A percentile compares a stretch with the other conserved stretches of the same genome.
phyloP scores from a whole-genome alignment of 2,329 filamentous ascomycete genomes.

The Epichloe coenophiala region DNA sequence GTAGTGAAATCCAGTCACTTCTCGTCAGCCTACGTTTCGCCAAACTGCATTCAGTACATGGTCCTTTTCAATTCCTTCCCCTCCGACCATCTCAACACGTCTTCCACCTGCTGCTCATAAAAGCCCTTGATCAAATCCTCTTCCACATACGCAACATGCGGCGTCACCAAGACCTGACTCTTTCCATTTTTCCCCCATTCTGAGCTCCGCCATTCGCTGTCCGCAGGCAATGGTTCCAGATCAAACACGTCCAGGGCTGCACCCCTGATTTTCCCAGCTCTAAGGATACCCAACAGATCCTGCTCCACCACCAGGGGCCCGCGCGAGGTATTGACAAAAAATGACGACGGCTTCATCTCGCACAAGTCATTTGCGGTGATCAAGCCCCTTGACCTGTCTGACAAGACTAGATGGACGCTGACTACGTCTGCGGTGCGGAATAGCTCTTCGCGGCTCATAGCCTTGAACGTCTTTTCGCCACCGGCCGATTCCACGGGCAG shows the following conservation, averaged over 20 bases:
- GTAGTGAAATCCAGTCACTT: too few relatives aligned
- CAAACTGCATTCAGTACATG: not conserved
- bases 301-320: conserved; percentile 53
- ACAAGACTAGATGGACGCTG: conserved; percentile 59
- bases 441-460: conserved; percentile 52
- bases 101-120: conserved; percentile 34
- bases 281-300: conserved; percentile 43
- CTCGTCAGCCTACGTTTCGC: too few relatives aligned
- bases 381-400: conserved; percentile 51
- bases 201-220: conserved; percentile 51
- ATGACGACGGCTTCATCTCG: conserved; percentile 47
- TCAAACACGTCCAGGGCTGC: conserved; percentile 60
- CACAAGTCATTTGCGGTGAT: conserved; percentile 44
- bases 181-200: conserved; percentile 52
- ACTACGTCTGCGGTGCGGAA: conserved; percentile 54
- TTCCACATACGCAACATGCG: conserved; percentile 74
- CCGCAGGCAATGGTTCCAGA: conserved; percentile 48
- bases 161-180: conserved; percentile 55
- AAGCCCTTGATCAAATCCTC: conserved; percentile 47
- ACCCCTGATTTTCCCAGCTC: conserved; percentile 45
- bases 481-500: conserved; percentile 39
- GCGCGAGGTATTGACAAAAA: conserved; percentile 58
- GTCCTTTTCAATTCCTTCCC: conserved; percentile 3
- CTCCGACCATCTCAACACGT: conserved; percentile 5
- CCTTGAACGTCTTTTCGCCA: conserved; percentile 51